Evolutionary conservation across 2,329 filamentous ascomycete genomes (phyloP).

Genomic region (Pyrenophora teres): DNA sequence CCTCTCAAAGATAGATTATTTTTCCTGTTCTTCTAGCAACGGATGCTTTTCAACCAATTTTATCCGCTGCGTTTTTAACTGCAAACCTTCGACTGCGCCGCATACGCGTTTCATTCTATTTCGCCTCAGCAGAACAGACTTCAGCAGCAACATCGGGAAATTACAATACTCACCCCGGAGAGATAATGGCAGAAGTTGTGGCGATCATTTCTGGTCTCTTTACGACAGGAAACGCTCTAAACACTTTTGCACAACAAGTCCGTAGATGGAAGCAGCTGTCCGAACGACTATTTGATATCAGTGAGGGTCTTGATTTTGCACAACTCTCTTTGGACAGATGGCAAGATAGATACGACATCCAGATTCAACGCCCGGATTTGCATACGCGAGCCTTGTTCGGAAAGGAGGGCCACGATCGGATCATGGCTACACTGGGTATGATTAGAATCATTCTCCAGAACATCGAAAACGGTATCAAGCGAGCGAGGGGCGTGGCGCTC

Average conservation of each 20-base stretch:
- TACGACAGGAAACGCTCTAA: constrained; percentile 22
- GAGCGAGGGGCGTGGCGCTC: constrained; percentile 25
- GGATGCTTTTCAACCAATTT: neutral
- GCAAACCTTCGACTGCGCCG: neutral
- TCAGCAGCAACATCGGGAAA: neutral
- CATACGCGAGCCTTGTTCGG: constrained; percentile 33
- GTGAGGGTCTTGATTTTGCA: constrained; percentile 23
- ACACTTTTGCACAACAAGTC: constrained; percentile 25
- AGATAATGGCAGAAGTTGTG: constrained; percentile 28
- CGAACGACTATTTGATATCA: constrained; percentile 31
- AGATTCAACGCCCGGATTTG: constrained; percentile 20
- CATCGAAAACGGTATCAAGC: constrained; percentile 22
- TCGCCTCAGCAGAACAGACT: neutral
- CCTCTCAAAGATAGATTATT: neutral
- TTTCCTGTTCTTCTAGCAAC: too few species aligned
- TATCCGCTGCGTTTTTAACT: neutral
- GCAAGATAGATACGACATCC: constrained; percentile 31
- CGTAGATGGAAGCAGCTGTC: constrained; percentile 25
- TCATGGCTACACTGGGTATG: constrained; percentile 21
- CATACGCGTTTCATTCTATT: neutral
- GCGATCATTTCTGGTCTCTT: constrained; percentile 21
- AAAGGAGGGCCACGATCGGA: constrained; percentile 23
- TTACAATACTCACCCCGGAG: neutral
- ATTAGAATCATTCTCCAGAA: constrained; percentile 16
- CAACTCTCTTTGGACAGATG: constrained; percentile 29